Percentiles rank a stretch among this genome's conserved stretches.
Conservation (phyloP, 345 rosid species). For the Gossypium arboreum region DNA sequence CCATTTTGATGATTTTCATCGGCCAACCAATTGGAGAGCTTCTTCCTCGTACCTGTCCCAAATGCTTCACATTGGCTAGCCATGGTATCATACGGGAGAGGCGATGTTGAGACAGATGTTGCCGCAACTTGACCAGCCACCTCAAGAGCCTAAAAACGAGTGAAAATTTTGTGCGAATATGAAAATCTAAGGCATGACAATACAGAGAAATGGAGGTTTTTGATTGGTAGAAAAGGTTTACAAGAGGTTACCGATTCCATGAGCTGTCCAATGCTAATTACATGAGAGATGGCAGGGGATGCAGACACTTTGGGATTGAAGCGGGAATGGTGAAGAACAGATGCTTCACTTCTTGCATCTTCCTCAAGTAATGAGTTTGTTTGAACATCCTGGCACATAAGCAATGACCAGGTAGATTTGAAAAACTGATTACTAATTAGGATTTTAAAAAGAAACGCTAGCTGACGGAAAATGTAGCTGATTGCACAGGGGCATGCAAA, state of each 20-base stretch:
- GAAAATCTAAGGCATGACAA: background rate
- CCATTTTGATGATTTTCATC: slow-evolving; percentile 46
- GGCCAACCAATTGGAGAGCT: slow-evolving; percentile 86
- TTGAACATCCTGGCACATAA: slow-evolving; percentile 53
- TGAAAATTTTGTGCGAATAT: background rate
- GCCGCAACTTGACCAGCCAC: slow-evolving; percentile 96
- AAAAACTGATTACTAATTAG: background rate
- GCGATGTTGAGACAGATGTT: slow-evolving; percentile 72
- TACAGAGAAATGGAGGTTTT: background rate
- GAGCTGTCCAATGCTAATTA: slow-evolving; percentile 86
- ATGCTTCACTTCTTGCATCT: slow-evolving; percentile 67
- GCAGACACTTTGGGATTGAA: slow-evolving; percentile 49
- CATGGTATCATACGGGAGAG: slow-evolving; percentile 81
- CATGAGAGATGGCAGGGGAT: slow-evolving; percentile 34
- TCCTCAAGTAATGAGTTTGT: slow-evolving; percentile 50
- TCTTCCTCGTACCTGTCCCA: slow-evolving; percentile 71
- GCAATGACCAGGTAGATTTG: slow-evolving; percentile 7
- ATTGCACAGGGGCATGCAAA: background rate
- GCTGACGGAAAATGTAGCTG: background rate
- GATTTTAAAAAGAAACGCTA: background rate
- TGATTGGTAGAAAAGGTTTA: background rate
- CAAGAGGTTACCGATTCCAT: slow-evolving; percentile 69
- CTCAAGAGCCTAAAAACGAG: slow-evolving; percentile 64
- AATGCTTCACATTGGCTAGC: slow-evolving; percentile 82
- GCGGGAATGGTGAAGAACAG: slow-evolving; percentile 49